Percentiles rank a stretch among this genome's conserved stretches.
Evolutionary conservation across 345 rosid species (phyloP).

Genomic region (Citrus australasica): DNA sequence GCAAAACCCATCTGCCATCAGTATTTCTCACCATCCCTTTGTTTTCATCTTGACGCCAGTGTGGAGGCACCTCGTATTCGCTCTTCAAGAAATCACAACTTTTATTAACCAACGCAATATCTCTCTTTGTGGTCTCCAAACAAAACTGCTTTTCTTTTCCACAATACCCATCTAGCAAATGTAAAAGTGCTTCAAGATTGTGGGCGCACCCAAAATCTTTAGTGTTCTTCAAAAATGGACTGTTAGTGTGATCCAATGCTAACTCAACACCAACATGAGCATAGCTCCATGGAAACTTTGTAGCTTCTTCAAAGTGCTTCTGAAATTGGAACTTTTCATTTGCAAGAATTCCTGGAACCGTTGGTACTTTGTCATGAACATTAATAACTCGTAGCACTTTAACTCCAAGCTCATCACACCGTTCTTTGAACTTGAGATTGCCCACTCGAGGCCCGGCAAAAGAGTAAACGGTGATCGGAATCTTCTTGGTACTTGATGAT

Average conservation of each 20-base stretch:
- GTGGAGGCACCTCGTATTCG: constrained; percentile 68
- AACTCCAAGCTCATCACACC: constrained; percentile 62
- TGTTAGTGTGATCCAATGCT: constrained; percentile 52
- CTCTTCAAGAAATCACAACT: constrained; percentile 56
- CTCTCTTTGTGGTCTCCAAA: constrained; percentile 44
- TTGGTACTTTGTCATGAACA: constrained; percentile 70
- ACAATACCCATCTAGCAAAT: constrained; percentile 66
- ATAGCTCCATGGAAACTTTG: constrained; percentile 77
- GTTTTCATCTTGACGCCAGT: constrained; percentile 84
- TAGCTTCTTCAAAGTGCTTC: constrained; percentile 50
- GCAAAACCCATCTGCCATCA: constrained; percentile 71
- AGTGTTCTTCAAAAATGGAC: constrained; percentile 56
- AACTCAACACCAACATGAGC: constrained; percentile 72
- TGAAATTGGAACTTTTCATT: constrained; percentile 69
- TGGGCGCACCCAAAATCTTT: constrained; percentile 58
- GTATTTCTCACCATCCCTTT: constrained; percentile 75
- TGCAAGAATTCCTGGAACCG: constrained; percentile 65
- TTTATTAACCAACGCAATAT: constrained; percentile 77
- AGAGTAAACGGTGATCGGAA: constrained; percentile 61
- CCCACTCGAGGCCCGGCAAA: constrained; percentile 83
- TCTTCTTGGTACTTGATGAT: constrained; percentile 1
- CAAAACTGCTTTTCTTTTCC: constrained; percentile 40
- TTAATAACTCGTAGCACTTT: constrained; percentile 61
- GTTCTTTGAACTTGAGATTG: constrained; percentile 61
- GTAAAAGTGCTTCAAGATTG: constrained; percentile 68